Percentiles rank a stretch among this genome's conserved stretches.
Conservation (phyloP, 495 filamentous ascomycete species). For the Penicillium soppii region DNA sequence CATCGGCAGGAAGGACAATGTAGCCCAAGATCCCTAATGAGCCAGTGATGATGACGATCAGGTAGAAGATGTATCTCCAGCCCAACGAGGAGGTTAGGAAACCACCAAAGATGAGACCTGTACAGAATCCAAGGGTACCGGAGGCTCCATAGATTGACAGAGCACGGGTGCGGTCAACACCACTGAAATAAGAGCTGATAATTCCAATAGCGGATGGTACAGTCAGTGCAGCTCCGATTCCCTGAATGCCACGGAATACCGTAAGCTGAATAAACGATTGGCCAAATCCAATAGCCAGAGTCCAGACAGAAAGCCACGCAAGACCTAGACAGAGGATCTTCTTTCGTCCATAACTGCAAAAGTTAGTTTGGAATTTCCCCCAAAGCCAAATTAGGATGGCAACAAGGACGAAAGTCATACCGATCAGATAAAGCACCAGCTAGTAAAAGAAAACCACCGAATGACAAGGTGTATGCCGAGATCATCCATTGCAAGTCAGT, state of each 20-base stretch:
- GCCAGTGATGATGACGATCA: constrained; percentile 35
- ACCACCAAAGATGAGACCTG: constrained; percentile 36
- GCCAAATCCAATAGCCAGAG: constrained; percentile 36
- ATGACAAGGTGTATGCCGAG: constrained; percentile 37
- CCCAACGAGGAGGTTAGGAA: constrained; percentile 38
- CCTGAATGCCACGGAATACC: constrained; percentile 36
- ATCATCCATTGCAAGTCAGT: constrained; percentile 43
- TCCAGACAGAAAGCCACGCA: constrained; percentile 36
- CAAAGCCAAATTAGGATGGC: background rate
- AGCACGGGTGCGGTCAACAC: constrained; percentile 32
- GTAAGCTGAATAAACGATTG: constrained; percentile 37
- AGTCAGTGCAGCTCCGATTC: constrained; percentile 37
- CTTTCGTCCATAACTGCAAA: constrained; percentile 32
- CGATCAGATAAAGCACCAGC: constrained; percentile 37
- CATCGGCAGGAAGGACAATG: constrained; percentile 33
- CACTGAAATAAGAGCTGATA: constrained; percentile 40
- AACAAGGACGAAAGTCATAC: constrained; percentile 11
- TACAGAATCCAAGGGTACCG: constrained; percentile 38
- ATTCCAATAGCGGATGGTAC: constrained; percentile 40
- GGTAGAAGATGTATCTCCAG: constrained; percentile 38
- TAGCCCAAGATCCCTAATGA: constrained; percentile 26
- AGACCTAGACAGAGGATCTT: constrained; percentile 34
- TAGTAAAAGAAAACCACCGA: constrained; percentile 36
- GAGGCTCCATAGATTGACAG: constrained; percentile 38
- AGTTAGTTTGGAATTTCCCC: background rate